Base-by-base conservation (phyloP, 495 filamentous ascomycete species). In the Daldinia bambusicola region DNA sequence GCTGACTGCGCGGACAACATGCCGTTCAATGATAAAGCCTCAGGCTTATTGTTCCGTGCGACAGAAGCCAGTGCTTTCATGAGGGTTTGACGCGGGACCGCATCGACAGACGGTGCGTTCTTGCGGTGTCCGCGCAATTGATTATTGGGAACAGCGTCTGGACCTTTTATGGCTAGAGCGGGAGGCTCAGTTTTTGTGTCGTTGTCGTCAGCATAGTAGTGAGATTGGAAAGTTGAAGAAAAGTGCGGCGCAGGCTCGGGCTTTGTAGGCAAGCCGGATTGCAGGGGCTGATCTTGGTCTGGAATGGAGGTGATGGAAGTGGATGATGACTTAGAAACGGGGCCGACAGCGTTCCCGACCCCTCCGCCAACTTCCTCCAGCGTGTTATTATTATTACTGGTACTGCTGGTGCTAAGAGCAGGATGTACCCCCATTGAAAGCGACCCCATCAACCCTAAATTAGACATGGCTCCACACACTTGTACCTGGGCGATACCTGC, bases 31-130 rank as follows among this genome's bases (percentile, higher is more conserved):
- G 88, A 87, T 66, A 88, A 76, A 32, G 84, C 84, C 32, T 86
- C 79, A 38, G 83, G 84, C 61, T 87, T 89, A 66, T 86, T 85
- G 74, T 80, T 87, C 48, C 89, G 89, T 20, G 88, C 85, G 34
- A 89, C 86, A 16, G 93, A 93, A 38, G 91, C 92, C 59, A 96
- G 79, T n/a, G 93, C 92, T 76, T 95, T 95, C 81, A 95, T 88
- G 75, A 97, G 89, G 22, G 92, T 95, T 80, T 95, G 93, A 30
- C 90, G 89, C 26, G 93, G 92, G 63, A 95, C 86, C 34, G 89
- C 87, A 69, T 93, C 90, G 65, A 89, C 85, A 12, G 91, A 91
- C 43, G 88, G 81, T 9, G 86, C 82, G 83, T 85, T 89, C 76
- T 87, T 89, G 53, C 82, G 84, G 76, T 87, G 89, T 70, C 81